Percentiles rank a stretch among this genome's conserved stretches.
Evolutionary conservation across 768 basidiomycete species (phyloP).

Genomic region (Rhodotorula babjevae): DNA sequence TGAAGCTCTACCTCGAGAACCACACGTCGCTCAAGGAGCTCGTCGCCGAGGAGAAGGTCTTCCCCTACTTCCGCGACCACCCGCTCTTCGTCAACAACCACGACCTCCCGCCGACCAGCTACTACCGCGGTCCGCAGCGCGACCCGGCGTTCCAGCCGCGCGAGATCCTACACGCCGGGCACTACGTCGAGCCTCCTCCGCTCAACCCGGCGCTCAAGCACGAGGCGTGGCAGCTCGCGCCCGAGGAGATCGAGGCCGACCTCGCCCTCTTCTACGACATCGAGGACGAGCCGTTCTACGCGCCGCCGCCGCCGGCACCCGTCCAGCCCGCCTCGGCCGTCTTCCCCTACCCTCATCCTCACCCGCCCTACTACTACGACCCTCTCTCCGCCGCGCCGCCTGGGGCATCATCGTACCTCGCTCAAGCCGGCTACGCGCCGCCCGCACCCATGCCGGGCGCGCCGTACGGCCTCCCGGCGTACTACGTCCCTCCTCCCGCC

Average conservation of each 20-base stretch:
- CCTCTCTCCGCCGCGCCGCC: background rate
- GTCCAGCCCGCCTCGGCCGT: background rate
- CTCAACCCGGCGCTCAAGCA: constrained; percentile 22
- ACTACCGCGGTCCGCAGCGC: constrained; percentile 18
- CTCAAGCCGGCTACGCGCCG: background rate
- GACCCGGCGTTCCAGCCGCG: constrained; percentile 11
- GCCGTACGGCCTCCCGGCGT: background rate
- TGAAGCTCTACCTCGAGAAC: constrained; percentile 23
- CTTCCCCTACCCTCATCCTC: background rate
- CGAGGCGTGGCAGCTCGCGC: constrained; percentile 5
- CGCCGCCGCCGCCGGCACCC: background rate
- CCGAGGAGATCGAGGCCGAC: constrained; percentile 27
- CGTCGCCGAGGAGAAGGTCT: constrained; percentile 18
- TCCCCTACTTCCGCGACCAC: constrained; percentile 30
- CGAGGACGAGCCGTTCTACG: constrained; percentile 7
- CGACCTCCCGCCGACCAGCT: constrained; percentile 23
- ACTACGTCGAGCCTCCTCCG: constrained; percentile 28
- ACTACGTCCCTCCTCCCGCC: background rate
- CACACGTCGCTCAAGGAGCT: constrained; percentile 20
- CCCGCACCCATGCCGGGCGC: background rate
- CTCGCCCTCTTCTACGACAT: constrained; percentile 22
- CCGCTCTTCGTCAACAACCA: constrained; percentile 26
- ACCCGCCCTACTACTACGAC: background rate
- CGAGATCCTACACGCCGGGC: background rate
- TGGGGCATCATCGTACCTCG: background rate